Base-by-base conservation (phyloP, 768 basidiomycete species). In the Lactifluus volemus region DNA sequence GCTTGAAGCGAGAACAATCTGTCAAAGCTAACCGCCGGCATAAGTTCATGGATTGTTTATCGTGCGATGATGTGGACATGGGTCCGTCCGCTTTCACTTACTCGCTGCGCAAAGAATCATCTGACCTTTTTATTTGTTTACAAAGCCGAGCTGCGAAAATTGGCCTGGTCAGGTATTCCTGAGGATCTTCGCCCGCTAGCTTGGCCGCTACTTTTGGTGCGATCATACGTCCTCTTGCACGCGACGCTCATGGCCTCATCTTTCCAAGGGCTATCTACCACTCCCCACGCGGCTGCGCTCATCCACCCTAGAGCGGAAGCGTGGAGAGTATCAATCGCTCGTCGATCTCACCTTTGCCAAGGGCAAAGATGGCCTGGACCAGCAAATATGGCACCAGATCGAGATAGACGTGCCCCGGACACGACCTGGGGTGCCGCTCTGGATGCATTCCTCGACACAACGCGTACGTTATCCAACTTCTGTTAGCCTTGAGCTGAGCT, bases 361-460 rank as follows among this genome's bases (percentile, higher is more conserved):
- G 42, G 92, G 92, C 60, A 81, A 84, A 34, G 86, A 89, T 59
- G 86, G 89, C 0, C 79, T 96, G 34, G 96, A 99, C 73, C 92
- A 94, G 68, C 89, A 92, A 73, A 96, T 98, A 70, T 98, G 97
- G 97, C 97, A 98, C 74, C 97, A 99, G 73, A 98, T 98, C 67
- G 92, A 93, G 70, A 98, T 98, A 61, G 97, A 99, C 69, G 96
- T 98, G 6, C 97, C 97, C 11, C 80, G 97, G 55, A 99, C 97
- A 42, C 76, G 95, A 53, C 95, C 97, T 17, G 94, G 95, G 21
- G 85, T 96, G 11, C 80, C 77, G 39, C 74, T 99, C 21, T 99
- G 97, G 97, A 89, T 91, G 84, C 85, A 91, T 67, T 84, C 78
- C 30, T 82, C 84, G 19, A 95, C 97, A 4, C 97, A 98, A 71